Percentiles rank a stretch among this genome's conserved stretches.
Conservation (phyloP, 2,329 filamentous ascomycete genomes). For the Daldinia eschscholtzii region DNA sequence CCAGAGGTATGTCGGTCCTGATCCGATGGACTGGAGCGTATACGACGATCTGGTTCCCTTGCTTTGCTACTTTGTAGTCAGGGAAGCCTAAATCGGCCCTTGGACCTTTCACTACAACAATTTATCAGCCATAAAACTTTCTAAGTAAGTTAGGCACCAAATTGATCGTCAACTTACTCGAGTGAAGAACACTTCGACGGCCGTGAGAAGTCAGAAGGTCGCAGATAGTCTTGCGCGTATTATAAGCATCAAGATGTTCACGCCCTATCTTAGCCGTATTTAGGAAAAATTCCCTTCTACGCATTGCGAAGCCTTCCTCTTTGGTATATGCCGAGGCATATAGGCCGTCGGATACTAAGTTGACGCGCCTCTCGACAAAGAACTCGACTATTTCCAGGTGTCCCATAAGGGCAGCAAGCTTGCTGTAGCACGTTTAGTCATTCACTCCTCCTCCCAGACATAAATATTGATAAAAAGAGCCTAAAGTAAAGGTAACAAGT, state of each 20-base stretch:
- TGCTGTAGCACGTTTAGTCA: conserved; percentile 15
- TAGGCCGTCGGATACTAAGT: conserved; percentile 23
- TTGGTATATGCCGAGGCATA: conserved; percentile 27
- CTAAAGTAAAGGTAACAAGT: background rate
- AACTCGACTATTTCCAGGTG: conserved; percentile 40
- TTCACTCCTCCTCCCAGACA: background rate
- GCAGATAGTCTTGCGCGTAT: conserved; percentile 27
- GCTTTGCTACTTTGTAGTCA: conserved; percentile 41
- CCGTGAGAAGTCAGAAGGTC: conserved; percentile 32
- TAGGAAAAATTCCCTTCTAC: conserved; percentile 32
- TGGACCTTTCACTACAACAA: conserved; percentile 23
- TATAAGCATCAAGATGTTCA: conserved; percentile 21
- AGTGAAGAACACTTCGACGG: conserved; percentile 24
- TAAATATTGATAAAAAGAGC: too few relatives aligned
- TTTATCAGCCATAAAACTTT: background rate
- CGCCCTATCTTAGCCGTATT: conserved; percentile 19
- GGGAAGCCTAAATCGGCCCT: conserved; percentile 38
- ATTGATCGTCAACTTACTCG: conserved; percentile 14
- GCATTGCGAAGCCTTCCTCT: conserved; percentile 29
- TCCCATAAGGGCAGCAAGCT: conserved; percentile 44
- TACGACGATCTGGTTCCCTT: conserved; percentile 38
- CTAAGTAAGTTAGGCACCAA: background rate
- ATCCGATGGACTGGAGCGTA: conserved; percentile 35
- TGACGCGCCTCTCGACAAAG: conserved; percentile 30
- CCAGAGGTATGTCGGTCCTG: conserved; percentile 38